These are phyloP conservation scores for Pichia kudriavzevii DNA, from an alignment of 1,139 yeast species.

Conservation along the genomic window DNA sequence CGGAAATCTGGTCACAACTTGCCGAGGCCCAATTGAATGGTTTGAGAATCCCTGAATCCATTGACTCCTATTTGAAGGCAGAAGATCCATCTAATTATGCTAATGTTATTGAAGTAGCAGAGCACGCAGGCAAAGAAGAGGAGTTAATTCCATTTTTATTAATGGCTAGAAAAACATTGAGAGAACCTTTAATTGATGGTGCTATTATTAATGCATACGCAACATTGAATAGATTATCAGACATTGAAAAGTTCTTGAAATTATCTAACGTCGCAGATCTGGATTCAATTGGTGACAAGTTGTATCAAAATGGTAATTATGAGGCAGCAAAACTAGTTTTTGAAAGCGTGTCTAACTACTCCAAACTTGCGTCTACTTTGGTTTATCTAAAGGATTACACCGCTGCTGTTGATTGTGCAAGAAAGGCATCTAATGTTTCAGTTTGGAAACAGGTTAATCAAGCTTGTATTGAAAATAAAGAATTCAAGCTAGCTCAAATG, in stretches of 20 bases:
- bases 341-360: slow-evolving; percentile 83
- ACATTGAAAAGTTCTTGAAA: slow-evolving; percentile 76
- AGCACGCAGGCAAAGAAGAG: slow-evolving; percentile 93
- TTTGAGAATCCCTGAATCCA: slow-evolving; percentile 84
- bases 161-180: slow-evolving; percentile 90
- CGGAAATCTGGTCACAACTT: slow-evolving; percentile 89
- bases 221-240: slow-evolving; percentile 62
- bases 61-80: slow-evolving; percentile 82
- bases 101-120: slow-evolving; percentile 90
- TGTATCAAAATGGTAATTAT: slow-evolving; percentile 75
- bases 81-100: slow-evolving; percentile 86
- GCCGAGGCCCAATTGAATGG: slow-evolving; percentile 97
- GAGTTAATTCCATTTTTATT: slow-evolving; percentile 80
- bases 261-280: slow-evolving; percentile 91
- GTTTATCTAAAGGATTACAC: slow-evolving; percentile 90
- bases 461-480: slow-evolving; percentile 93
- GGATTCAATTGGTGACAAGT: slow-evolving; percentile 85
- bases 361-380: slow-evolving; percentile 90
- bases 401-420: slow-evolving; percentile 96
- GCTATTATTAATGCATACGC: slow-evolving; percentile 87
- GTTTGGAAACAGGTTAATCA: slow-evolving; percentile 98
- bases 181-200: slow-evolving; percentile 91
- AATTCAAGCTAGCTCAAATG: slow-evolving; percentile 94
- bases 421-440: slow-evolving; percentile 88
- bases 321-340: slow-evolving; percentile 89